phyloP scores from a whole-genome alignment of 768 basidiomycete genomes.

The Mycena olivaceomarginata region DNA sequence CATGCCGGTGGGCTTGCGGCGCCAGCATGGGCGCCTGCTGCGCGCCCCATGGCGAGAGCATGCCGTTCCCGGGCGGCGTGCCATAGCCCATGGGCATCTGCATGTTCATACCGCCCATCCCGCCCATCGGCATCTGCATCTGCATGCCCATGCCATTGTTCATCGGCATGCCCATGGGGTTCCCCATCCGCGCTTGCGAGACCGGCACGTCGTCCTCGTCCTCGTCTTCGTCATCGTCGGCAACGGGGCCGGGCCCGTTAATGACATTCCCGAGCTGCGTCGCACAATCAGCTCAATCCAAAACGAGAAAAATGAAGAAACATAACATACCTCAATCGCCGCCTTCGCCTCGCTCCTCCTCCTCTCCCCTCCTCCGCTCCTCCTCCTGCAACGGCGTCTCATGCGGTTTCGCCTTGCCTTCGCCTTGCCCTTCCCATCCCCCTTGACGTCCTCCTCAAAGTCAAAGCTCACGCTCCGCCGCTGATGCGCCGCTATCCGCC shows the following conservation, averaged over 20 bases:
- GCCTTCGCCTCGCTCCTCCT: slow-evolving; percentile 90
- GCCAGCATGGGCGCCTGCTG: slow-evolving; percentile 55
- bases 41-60: slow-evolving; percentile 32
- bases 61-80: slow-evolving; percentile 22
- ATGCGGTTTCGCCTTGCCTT: slow-evolving; percentile 47
- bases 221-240: slow-evolving; percentile 67
- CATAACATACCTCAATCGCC: slow-evolving; percentile 85
- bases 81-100: slow-evolving; percentile 44
- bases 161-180: slow-evolving; percentile 57
- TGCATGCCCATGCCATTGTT: slow-evolving; percentile 39
- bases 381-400: slow-evolving; percentile 66
- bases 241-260: slow-evolving; percentile 82
- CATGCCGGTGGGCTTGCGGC: slow-evolving; percentile 37
- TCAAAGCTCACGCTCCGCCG: slow-evolving; percentile 83
- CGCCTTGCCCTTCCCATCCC: slow-evolving; percentile 53
- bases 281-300: slow-evolving; percentile 30
- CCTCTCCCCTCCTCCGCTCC: slow-evolving; percentile 80
- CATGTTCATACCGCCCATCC: slow-evolving; percentile 41
- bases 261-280: slow-evolving; percentile 90
- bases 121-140: slow-evolving; percentile 48
- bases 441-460: slow-evolving; percentile 73
- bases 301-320: slow-evolving; percentile 26
- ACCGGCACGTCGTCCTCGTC: slow-evolving; percentile 65
- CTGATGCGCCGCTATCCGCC: slow-evolving; percentile 61
- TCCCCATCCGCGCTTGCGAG: slow-evolving; percentile 65